Base-by-base conservation (phyloP, 2,329 filamentous ascomycete genomes). In the Paracoccidioides brasiliensis region DNA sequence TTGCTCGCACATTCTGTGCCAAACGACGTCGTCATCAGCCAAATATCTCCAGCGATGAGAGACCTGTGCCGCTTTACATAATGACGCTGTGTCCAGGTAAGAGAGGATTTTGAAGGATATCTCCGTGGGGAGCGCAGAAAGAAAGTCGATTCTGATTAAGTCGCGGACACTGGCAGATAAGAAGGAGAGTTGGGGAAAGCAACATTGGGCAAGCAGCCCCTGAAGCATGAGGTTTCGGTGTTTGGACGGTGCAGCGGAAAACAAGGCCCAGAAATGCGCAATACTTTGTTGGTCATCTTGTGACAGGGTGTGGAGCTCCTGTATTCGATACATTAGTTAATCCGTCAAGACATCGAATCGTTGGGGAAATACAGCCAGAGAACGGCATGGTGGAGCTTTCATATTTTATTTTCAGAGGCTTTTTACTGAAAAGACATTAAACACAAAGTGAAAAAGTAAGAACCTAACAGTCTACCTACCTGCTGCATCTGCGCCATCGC, bases 1-100 rank as follows among this genome's bases (percentile, higher is more conserved):
- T 67, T 97, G 91, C 70, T 95, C 90, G 68, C 93, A 98, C 90
- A 97, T 96, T 60, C 85, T 86, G 67, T 96, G 88, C 93, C 93
- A 98, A 3, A 98, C 91, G 7, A 95, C 86, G 69, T 98, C 91
- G 66, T 96, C 91, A 64, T 97, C 93, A n/a, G 93, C 91, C 43
- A 98, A 75, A 56, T 81, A 81, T 59, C 88, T 81, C 93, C 93
- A 98, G 63, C 85, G 80, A 57, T 84, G 82, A 68, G 89, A 96
- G 55, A 98, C 93, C 70, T 96, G 90, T 0, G 93, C 89, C 1
- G 93, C 91, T 69, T 95, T 95, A 76, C 93, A 97, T 0, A 98
- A 79, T 0, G 91, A 96, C 2, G 87, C 86, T 0, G 91, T 96
- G 69, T 98, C 93, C 57, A 98, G 84, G 64, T 87, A 93, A 64